Base-by-base conservation (phyloP, 2,329 filamentous ascomycete species). In the Neocatenulostroma microsporum region DNA sequence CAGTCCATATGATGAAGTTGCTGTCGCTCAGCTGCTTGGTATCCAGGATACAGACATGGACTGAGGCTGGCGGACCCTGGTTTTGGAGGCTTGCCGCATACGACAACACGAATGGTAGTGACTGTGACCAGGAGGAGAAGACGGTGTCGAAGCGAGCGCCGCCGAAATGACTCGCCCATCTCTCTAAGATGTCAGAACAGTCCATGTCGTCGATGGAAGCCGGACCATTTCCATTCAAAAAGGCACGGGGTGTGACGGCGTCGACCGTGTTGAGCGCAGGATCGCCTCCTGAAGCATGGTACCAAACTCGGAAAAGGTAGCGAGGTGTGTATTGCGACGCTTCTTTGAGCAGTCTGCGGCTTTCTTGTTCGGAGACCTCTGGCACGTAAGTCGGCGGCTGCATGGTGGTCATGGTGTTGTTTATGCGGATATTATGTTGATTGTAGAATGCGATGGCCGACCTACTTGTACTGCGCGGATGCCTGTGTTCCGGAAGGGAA, bases 51-150 rank as follows among this genome's bases (percentile, higher is more conserved):
- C n/a, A n/a, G n/a, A n/a, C n/a, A n/a, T n/a, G n/a, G n/a, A n/a
- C n/a, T n/a, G n/a, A n/a, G n/a, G n/a, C n/a, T n/a, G n/a, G n/a
- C n/a, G n/a, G n/a, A n/a, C n/a, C n/a, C n/a, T n/a, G n/a, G n/a
- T n/a, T n/a, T n/a, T n/a, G n/a, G n/a, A n/a, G n/a, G n/a, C n/a
- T n/a, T n/a, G n/a, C n/a, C n/a, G n/a, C n/a, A n/a, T n/a, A n/a
- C 19, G 27, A 31, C 18, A 37, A 9, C 7, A 14, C 27, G 6
- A 26, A 12, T 8, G 14, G 19, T 10, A 37, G 21, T 5, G 27
- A 37, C 10, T 31, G 14, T 10, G 18, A 31, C 35, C 35, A 37
- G 13, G 35, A 37, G 8, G 35, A 37, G 19, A 31, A 32, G 19
- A 26, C 26, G 6, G 21, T 11, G 20, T 13, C 9, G 13, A 31